Percentiles rank a stretch among this genome's conserved stretches.
phyloP scores from a whole-genome alignment of 768 basidiomycete genomes.

The Crepidotus variabilis region DNA sequence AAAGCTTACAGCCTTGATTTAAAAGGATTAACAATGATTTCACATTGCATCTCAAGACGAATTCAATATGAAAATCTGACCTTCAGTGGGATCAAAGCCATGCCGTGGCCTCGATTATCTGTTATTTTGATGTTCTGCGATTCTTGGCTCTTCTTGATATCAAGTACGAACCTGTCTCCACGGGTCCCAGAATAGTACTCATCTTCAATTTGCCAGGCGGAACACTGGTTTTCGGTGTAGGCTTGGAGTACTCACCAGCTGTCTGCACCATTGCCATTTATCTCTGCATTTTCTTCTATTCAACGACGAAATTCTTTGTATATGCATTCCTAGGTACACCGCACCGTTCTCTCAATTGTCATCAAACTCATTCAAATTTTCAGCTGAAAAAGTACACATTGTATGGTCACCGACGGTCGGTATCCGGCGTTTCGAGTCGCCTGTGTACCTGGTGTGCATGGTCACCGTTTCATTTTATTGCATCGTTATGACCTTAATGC shows the following conservation, averaged over 20 bases:
- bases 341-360: constrained; percentile 2
- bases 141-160: constrained; percentile 41
- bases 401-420: constrained; percentile 36
- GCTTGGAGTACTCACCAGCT: constrained; percentile 30
- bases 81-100: constrained; percentile 20
- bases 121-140: constrained; percentile 37
- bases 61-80: constrained; percentile 27
- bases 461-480: constrained; percentile 32
- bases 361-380: not conserved
- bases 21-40: constrained; percentile 14
- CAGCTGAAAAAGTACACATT: constrained; percentile 44
- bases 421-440: constrained; percentile 31
- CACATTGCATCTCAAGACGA: constrained; percentile 39
- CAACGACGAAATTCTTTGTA: constrained; percentile 40
- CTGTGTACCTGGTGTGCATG: constrained; percentile 37
- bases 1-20: not conserved
- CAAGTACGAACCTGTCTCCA: constrained; percentile 24
- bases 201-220: constrained; percentile 26
- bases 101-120: constrained; percentile 38
- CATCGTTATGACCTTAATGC: constrained; percentile 34
- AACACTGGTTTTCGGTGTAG: constrained; percentile 40
- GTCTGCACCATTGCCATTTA: constrained; percentile 41
- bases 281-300: constrained; percentile 39
- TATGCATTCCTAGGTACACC: constrained; percentile 42
- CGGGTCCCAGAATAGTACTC: not conserved